Evolutionary conservation across 169 alveolate genomes (phyloP), one percentile per base, ranked within the genome.

Genomic region (Cryptosporidium muris): DNA sequence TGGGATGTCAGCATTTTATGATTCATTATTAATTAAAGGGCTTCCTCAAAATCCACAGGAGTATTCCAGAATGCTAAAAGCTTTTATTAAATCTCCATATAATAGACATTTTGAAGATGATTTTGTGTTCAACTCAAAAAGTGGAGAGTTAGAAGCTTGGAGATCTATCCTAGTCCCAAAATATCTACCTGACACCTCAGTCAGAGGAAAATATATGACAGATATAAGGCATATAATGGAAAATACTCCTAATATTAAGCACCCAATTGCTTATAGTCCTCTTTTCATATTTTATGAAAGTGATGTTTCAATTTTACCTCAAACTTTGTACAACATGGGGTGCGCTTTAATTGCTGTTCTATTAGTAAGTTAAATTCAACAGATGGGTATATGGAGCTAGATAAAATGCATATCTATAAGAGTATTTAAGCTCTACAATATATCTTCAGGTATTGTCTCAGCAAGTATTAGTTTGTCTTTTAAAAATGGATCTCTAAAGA

Each of bases 341-440:
- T 82, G 90, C 49, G 92, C 92, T 9, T 88, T 80, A 38, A 64
- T 81, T 66, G 92, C 92, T 8, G 92, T 89, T 47, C 51, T 82
- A 54, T 58, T 89, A 43, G 92, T 89, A 67, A 80, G 91, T 68
- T 81, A 12, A 25, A 43, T 36, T 25, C 25, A 25, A 25, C 25
- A 25, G 25, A 25, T 25, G 25, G 25, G 25, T 25, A 25, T 14
- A 8, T 38, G n/a, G 3, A 25, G 25, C 25, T 25, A 25, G 6
- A 25, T 25, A 25, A 25, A 25, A 25, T 25, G 25, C 25, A 25
- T 25, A 25, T 25, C 25, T 25, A 25, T 25, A 25, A 25, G 25
- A 25, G 25, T 25, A 0, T 25, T 25, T 25, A 25, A 25, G 25
- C 0, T 25, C 25, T 25, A 25, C 25, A 25, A 25, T 25, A 25